Percentiles rank a stretch among this genome's conserved stretches.
These are phyloP conservation scores for Pythium rishiriense DNA, from an alignment of 352 stramenopile genomes.

Conservation along the genomic window DNA sequence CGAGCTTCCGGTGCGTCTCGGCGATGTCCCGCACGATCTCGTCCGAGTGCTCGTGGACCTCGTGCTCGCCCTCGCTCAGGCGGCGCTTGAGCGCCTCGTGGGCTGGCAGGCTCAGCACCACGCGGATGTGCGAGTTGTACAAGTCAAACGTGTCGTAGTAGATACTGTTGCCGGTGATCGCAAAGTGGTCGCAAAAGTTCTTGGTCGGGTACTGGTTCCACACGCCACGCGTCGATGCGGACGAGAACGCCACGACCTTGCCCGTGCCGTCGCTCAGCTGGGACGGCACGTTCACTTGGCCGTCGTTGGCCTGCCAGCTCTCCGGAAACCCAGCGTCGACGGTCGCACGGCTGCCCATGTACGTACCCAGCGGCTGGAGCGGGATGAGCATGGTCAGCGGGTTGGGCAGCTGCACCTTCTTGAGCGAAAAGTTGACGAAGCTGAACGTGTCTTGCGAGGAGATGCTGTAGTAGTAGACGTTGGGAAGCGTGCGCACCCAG, in stretches of 20 bases:
- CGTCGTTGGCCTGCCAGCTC: constrained; percentile 53
- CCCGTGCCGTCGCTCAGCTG: constrained; percentile 46
- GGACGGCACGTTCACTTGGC: constrained; percentile 49
- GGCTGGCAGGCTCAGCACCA: constrained; percentile 8
- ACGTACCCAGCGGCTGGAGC: constrained; percentile 35
- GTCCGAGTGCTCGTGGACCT: not conserved
- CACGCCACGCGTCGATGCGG: constrained; percentile 36
- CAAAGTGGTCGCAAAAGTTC: constrained; percentile 44
- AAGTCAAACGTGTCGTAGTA: constrained; percentile 16
- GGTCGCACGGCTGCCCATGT: constrained; percentile 40
- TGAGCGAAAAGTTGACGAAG: constrained; percentile 32
- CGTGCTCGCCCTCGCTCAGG: not conserved
- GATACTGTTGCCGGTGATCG: constrained; percentile 23
- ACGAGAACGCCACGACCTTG: constrained; percentile 34
- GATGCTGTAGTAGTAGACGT: constrained; percentile 58
- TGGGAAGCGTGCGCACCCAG: constrained; percentile 46
- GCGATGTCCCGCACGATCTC: constrained; percentile 4
- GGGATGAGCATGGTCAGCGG: constrained; percentile 32
- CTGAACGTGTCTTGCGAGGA: constrained; percentile 35
- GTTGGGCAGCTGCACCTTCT: constrained; percentile 45
- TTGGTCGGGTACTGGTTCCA: constrained; percentile 57
- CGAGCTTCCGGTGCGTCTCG: constrained; percentile 4
- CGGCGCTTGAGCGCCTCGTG: constrained; percentile 15
- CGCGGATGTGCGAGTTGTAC: constrained; percentile 5
- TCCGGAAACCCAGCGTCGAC: constrained; percentile 34